Percentiles rank a stretch among this genome's conserved stretches.
Conservation (phyloP, 176 grass and related monocot genomes). For the Hordeum marinum region DNA sequence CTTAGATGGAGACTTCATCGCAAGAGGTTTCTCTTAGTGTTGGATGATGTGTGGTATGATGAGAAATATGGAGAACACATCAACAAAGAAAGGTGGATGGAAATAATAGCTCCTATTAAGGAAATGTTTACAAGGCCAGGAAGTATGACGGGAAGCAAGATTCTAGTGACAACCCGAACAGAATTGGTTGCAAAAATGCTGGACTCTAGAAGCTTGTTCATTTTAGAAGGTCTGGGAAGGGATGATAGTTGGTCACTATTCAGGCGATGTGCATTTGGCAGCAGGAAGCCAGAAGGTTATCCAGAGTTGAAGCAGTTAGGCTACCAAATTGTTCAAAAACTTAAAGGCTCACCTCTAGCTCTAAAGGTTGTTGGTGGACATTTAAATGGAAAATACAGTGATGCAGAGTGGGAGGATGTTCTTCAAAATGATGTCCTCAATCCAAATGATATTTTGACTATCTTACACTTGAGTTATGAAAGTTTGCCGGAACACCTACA, state of each 20-base stretch:
- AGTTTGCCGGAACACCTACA: conserved; percentile 14
- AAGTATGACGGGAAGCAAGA: too few relatives aligned
- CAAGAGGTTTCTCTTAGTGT: conserved; percentile 24
- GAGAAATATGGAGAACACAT: neutral
- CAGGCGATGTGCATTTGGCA: too few relatives aligned
- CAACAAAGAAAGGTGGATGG: conserved; percentile 8
- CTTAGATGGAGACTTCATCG: neutral
- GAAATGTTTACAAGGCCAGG: too few relatives aligned
- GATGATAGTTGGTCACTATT: neutral
- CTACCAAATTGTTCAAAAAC: conserved; percentile 14
- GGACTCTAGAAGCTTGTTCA: neutral
- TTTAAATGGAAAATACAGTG: neutral
- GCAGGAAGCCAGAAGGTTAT: neutral
- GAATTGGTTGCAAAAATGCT: conserved; percentile 23
- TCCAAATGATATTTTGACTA: conserved; percentile 6
- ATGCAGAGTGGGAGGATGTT: conserved; percentile 2
- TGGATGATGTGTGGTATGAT: conserved; percentile 43
- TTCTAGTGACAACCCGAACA: neutral
- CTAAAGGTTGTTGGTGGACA: conserved; percentile 1
- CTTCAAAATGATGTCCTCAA: neutral
- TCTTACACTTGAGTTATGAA: conserved; percentile 23
- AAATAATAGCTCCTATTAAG: neutral
- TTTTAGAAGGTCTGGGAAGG: neutral
- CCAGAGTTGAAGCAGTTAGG: neutral
- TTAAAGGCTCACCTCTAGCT: conserved; percentile 20